Conservation (phyloP, 306 rosid genomes). For the Cercis canadensis region DNA sequence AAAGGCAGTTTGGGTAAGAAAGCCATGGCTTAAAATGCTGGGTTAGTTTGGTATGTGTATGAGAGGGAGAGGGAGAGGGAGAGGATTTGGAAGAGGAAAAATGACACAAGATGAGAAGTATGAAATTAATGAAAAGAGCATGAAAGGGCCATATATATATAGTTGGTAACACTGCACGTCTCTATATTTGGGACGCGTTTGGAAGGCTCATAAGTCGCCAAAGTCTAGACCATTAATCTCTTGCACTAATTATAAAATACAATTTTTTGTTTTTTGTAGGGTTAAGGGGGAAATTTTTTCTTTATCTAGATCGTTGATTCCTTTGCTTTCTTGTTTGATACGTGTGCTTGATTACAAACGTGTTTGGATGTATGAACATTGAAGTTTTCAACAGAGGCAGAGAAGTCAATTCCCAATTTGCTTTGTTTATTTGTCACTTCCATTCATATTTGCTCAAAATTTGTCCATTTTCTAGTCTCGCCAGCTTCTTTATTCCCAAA, state of each 20-base stretch:
- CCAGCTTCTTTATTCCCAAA: constrained; percentile 26
- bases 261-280: not conserved
- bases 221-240: constrained; percentile 27
- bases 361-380: constrained; percentile 39
- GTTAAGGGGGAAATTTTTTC: not conserved
- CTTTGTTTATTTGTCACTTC: no score
- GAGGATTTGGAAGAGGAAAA: constrained; percentile 4
- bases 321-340: constrained; percentile 25
- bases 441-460: constrained; percentile 1
- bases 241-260: not conserved
- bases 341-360: constrained; percentile 25
- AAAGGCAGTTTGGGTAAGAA: constrained; percentile 37
- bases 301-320: constrained; percentile 22
- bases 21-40: constrained; percentile 34
- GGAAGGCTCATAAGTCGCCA: constrained; percentile 27
- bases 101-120: constrained; percentile 1
- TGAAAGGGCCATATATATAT: constrained; percentile 30
- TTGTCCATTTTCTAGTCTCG: not conserved
- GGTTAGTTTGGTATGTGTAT: not conserved
- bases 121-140: not conserved
- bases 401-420: constrained; percentile 32
- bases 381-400: constrained; percentile 35
- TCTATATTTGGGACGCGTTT: constrained; percentile 35
- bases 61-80: not conserved
- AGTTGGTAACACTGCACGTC: not conserved